phyloP scores from a whole-genome alignment of 1,284 basidiomycete genomes.

The Trametes sp. region DNA sequence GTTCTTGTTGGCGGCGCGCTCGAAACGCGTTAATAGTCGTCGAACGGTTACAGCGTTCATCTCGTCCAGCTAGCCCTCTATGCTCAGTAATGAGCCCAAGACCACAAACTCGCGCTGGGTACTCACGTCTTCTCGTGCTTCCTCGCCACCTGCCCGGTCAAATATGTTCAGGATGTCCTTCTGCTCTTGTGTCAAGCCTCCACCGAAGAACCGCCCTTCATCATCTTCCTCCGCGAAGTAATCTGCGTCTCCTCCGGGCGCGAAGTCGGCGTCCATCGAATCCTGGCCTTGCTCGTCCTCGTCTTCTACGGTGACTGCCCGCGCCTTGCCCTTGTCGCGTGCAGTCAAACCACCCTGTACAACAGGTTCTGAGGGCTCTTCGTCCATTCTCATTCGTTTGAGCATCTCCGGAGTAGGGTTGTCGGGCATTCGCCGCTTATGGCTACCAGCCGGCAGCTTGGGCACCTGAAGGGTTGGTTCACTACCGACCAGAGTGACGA shows the following conservation, averaged over 20 bases:
- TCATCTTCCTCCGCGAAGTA: slow-evolving; percentile 92
- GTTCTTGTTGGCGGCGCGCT: slow-evolving; percentile 91
- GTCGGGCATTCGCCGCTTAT: slow-evolving; percentile 85
- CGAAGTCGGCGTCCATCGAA: slow-evolving; percentile 61
- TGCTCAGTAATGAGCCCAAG: slow-evolving; percentile 40
- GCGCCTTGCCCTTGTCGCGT: slow-evolving; percentile 45
- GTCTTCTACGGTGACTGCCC: slow-evolving; percentile 65
- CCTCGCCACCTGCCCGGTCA: slow-evolving; percentile 72
- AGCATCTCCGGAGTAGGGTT: slow-evolving; percentile 83
- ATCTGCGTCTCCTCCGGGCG: slow-evolving; percentile 86
- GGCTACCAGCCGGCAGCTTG: slow-evolving; percentile 67
- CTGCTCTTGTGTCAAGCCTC: slow-evolving; percentile 89
- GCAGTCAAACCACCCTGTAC: slow-evolving; percentile 8
- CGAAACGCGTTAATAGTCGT: slow-evolving; percentile 82
- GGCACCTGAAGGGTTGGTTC: slow-evolving; percentile 58
- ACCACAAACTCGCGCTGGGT: slow-evolving; percentile 11
- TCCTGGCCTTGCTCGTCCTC: slow-evolving; percentile 56
- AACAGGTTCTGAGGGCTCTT: slow-evolving; percentile 1
- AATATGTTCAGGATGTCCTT: slow-evolving; percentile 93
- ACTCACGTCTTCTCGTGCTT: slow-evolving; percentile 74
- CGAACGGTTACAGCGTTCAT: slow-evolving; percentile 77
- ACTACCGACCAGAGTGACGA: background rate
- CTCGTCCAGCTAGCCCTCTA: slow-evolving; percentile 59
- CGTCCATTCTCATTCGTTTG: slow-evolving; percentile 75
- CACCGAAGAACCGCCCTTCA: slow-evolving; percentile 93